Base-by-base conservation (phyloP, 768 basidiomycete species). In the Cyclocybe cylindracea region DNA sequence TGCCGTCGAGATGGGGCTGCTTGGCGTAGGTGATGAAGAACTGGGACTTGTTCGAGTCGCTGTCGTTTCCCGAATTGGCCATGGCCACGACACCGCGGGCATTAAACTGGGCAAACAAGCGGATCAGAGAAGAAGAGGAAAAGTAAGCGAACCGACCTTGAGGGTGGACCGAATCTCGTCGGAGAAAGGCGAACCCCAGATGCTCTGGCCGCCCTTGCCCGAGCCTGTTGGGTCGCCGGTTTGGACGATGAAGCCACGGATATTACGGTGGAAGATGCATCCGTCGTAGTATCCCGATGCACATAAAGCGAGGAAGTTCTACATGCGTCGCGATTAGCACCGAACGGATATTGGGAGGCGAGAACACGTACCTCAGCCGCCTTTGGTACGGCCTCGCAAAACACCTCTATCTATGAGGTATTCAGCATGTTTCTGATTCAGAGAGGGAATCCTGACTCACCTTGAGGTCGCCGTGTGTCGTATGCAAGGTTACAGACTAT, bases 301-400 rank as follows among this genome's bases (percentile, higher is more conserved):
- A 63, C 92, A 94, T 10, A 98, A 78, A 1, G 94, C 95, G 10
- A 99, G 78, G 64, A 98, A 99, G 70, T 98, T 99, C 94, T 97
- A 61, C 33, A 11, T 39, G 16, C 37, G 48, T 54, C 37, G 45
- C 52, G 52, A 43, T 44, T 49, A 53, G 46, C 18, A 50, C 46
- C n/a, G 36, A 47, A 50, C 11, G 36, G 48, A 43, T 48, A 38
- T 44, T 43, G 36, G 47, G 42, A 45, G 45, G 57, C 44, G 39
- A 53, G 50, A 47, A 44, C 40, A 48, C 56, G 10, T 56, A 94
- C 95, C 78, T 99, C 96, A 59, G 95, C 93, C 9, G 94, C 79
- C 69, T 94, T 93, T 18, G 97, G 97, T 14, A 94, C 90, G 5
- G 96, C 87, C 71, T 99, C 97, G 67, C 97, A 98, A 72, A 98